Conservation (phyloP, 2,329 filamentous ascomycete genomes). For the Pseudopithomyces maydicus region DNA sequence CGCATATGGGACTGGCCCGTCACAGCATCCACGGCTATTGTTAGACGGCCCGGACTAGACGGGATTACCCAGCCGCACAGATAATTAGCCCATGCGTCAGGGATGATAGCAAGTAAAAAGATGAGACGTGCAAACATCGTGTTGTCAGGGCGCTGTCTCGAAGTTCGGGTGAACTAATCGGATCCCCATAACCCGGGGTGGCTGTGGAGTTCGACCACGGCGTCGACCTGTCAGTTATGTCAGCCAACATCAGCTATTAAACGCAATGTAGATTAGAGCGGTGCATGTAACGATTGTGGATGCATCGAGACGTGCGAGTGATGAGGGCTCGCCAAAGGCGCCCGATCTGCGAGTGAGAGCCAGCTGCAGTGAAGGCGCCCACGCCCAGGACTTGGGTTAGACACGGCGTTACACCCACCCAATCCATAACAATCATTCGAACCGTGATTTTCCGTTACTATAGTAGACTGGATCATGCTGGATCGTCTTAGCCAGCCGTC, state of each 20-base stretch:
- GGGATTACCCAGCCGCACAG: constrained; percentile 38
- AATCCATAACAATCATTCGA: neutral
- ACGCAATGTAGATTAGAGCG: constrained; percentile 24
- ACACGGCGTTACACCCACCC: constrained; percentile 13
- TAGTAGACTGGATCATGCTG: neutral
- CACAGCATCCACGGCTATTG: constrained; percentile 45
- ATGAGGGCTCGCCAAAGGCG: constrained; percentile 17
- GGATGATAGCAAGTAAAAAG: constrained; percentile 39
- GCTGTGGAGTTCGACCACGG: constrained; percentile 28
- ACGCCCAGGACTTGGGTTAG: constrained; percentile 11
- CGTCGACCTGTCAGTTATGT: constrained; percentile 43
- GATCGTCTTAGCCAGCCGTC: constrained; percentile 4
- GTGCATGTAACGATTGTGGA: constrained; percentile 21
- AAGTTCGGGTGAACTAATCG: constrained; percentile 43
- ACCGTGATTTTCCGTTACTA: constrained; percentile 10
- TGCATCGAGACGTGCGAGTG: constrained; percentile 18
- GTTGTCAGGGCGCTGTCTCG: constrained; percentile 41
- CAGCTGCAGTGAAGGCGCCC: constrained; percentile 2
- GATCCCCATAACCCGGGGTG: constrained; percentile 46
- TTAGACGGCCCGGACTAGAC: constrained; percentile 43
- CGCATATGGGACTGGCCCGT: constrained; percentile 38
- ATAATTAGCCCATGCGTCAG: constrained; percentile 40
- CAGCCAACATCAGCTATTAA: constrained; percentile 29
- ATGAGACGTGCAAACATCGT: constrained; percentile 43
- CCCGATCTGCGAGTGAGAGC: constrained; percentile 8